Conservation (phyloP, 2,329 filamentous ascomycete species). For the Nectriaceae sp. region DNA sequence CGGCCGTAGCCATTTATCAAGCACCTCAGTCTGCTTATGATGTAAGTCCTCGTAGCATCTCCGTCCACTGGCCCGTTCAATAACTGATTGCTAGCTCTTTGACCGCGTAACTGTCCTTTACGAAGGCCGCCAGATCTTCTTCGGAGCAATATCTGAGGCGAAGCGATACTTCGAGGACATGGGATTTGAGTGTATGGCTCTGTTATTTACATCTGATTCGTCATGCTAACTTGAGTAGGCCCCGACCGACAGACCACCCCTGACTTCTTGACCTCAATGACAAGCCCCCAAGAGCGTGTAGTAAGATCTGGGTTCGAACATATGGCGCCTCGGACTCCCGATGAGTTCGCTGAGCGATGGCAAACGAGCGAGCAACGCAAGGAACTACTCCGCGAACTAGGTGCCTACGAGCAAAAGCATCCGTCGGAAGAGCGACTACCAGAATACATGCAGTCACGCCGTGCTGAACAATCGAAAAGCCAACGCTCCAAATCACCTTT, state of each 20-base stretch:
- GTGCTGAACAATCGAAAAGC: slow-evolving; percentile 31
- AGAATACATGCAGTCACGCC: slow-evolving; percentile 22
- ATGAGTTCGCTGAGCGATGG: slow-evolving; percentile 40
- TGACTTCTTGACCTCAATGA: slow-evolving; percentile 43
- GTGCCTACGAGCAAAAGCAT: slow-evolving; percentile 28
- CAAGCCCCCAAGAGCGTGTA: slow-evolving; percentile 38
- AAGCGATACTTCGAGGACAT: slow-evolving; percentile 60
- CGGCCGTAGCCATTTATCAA: slow-evolving; percentile 55
- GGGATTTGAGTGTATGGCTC: slow-evolving; percentile 25
- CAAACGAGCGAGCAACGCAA: slow-evolving; percentile 26
- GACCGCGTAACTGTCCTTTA: slow-evolving; percentile 70
- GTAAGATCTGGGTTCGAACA: slow-evolving; percentile 34
- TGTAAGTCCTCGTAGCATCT: slow-evolving; percentile 19
- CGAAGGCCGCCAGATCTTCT: slow-evolving; percentile 69
- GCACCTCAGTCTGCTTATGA: slow-evolving; percentile 62
- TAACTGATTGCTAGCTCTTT: slow-evolving; percentile 61
- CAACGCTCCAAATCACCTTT: slow-evolving; percentile 49
- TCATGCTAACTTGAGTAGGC: slow-evolving; percentile 10
- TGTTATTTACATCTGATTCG: too few relatives aligned
- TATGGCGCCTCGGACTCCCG: slow-evolving; percentile 36
- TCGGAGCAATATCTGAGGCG: slow-evolving; percentile 58
- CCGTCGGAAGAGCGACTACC: slow-evolving; percentile 17
- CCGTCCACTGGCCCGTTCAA: too few relatives aligned
- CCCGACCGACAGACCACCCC: slow-evolving; percentile 27
- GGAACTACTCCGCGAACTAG: slow-evolving; percentile 30